A percentile compares a stretch with the other conserved stretches of the same genome.
phyloP scores from a whole-genome alignment of 257 asterid species.

The Mitragyna speciosa region DNA sequence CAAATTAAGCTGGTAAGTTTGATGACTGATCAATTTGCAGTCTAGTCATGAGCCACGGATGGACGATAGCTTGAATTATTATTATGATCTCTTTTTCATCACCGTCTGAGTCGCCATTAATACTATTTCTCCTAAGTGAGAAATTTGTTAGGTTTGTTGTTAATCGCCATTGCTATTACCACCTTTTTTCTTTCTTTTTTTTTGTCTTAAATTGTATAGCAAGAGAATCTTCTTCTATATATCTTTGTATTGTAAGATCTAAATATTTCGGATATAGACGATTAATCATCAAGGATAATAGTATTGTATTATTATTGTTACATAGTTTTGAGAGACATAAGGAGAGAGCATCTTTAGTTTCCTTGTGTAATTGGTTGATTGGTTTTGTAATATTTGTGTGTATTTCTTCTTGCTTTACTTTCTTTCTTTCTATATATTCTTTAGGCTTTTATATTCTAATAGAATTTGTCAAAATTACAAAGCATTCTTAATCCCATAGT shows the following conservation, averaged over 20 bases:
- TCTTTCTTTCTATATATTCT: not conserved
- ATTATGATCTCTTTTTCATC: not conserved
- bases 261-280: slow-evolving; percentile 9
- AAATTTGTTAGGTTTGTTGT: slow-evolving; percentile 29
- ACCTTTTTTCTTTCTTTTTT: not conserved
- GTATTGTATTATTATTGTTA: not conserved
- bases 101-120: slow-evolving; percentile 17
- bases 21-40: not conserved
- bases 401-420: not conserved
- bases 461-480: not conserved
- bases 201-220: slow-evolving; percentile 29
- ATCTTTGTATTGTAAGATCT: slow-evolving; percentile 22
- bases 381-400: slow-evolving; percentile 3
- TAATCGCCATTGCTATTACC: slow-evolving; percentile 16
- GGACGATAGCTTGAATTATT: not conserved
- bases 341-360: slow-evolving; percentile 1
- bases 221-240: slow-evolving; percentile 18
- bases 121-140: slow-evolving; percentile 24
- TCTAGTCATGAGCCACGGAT: not conserved
- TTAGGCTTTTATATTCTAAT: not conserved
- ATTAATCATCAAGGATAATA: not conserved
- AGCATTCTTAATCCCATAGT: not conserved
- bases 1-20: slow-evolving; percentile 30
- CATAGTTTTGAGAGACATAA: not conserved
- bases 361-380: not conserved